These are phyloP conservation scores for Tricholoma furcatifolium DNA, from an alignment of 768 basidiomycete species.

Conservation along the genomic window DNA sequence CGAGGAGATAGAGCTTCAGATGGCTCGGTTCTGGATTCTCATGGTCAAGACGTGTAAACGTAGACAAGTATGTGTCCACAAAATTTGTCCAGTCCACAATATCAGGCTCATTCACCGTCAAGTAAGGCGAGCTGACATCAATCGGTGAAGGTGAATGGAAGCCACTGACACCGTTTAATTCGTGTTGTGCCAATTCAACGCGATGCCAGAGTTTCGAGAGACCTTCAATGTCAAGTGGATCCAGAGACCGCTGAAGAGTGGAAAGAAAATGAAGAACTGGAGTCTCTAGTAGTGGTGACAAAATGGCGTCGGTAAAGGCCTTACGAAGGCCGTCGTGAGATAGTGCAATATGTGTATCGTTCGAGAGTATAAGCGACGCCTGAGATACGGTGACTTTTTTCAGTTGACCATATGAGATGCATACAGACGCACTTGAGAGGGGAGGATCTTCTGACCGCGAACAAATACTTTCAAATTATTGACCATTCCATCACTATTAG, in stretches of 20 bases:
- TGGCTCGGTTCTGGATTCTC: conserved; percentile 36
- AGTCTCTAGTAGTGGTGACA: conserved; percentile 46
- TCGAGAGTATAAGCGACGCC: conserved; percentile 28
- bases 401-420: neutral
- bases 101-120: conserved; percentile 47
- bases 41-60: conserved; percentile 33
- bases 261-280: conserved; percentile 55
- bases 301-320: conserved; percentile 48
- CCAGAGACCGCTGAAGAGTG: conserved; percentile 71
- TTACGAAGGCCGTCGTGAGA: conserved; percentile 37
- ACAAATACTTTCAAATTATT: conserved; percentile 88
- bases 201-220: conserved; percentile 47
- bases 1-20: conserved; percentile 63
- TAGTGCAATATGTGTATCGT: conserved; percentile 13
- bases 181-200: conserved; percentile 22
- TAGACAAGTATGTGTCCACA: conserved; percentile 47
- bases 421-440: conserved; percentile 49
- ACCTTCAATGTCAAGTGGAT: conserved; percentile 84
- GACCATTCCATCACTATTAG: conserved; percentile 52
- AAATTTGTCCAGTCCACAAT: conserved; percentile 68
- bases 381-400: conserved; percentile 9
- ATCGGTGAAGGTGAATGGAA: conserved; percentile 25
- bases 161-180: conserved; percentile 3
- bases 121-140: conserved; percentile 29
- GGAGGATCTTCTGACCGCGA: conserved; percentile 55